These are phyloP conservation scores for Cyberlindnera saturnus DNA, from an alignment of 805 yeast genomes.

Conservation along the genomic window DNA sequence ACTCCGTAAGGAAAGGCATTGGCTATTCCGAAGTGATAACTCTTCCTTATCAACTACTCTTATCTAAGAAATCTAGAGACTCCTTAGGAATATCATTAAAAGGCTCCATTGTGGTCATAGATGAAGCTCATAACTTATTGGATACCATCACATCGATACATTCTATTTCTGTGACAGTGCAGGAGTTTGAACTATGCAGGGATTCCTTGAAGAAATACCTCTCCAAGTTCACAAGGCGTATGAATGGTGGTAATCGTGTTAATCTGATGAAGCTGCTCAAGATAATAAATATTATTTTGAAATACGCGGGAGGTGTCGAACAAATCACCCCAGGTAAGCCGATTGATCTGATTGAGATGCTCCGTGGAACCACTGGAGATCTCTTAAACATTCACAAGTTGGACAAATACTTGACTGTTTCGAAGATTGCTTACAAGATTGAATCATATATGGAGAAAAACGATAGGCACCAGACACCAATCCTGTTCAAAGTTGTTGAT, in stretches of 20 bases:
- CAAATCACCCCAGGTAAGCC: constrained; percentile 46
- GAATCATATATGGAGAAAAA: constrained; percentile 55
- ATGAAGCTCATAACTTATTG: constrained; percentile 86
- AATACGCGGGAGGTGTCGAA: constrained; percentile 34
- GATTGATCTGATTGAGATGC: constrained; percentile 45
- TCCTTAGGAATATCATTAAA: constrained; percentile 52
- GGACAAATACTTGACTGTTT: constrained; percentile 52
- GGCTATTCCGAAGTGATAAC: constrained; percentile 68
- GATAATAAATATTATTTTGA: constrained; percentile 44
- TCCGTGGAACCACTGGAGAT: constrained; percentile 58
- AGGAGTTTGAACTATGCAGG: constrained; percentile 41
- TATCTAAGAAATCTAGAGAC: constrained; percentile 55
- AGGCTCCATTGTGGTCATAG: constrained; percentile 69
- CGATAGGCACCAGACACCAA: constrained; percentile 10
- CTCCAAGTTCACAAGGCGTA: constrained; percentile 51
- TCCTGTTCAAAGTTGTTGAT: constrained; percentile 53
- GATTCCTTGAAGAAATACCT: constrained; percentile 50
- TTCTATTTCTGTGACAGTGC: constrained; percentile 49
- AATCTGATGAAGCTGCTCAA: constrained; percentile 59
- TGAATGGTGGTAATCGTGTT: constrained; percentile 68
- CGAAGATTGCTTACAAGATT: constrained; percentile 80
- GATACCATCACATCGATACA: constrained; percentile 70
- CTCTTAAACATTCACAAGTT: constrained; percentile 62
- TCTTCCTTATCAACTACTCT: constrained; percentile 75
- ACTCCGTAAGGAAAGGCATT: constrained; percentile 55